phyloP scores from a whole-genome alignment of 2,329 filamentous ascomycete species.

The Volutella citrinella region DNA sequence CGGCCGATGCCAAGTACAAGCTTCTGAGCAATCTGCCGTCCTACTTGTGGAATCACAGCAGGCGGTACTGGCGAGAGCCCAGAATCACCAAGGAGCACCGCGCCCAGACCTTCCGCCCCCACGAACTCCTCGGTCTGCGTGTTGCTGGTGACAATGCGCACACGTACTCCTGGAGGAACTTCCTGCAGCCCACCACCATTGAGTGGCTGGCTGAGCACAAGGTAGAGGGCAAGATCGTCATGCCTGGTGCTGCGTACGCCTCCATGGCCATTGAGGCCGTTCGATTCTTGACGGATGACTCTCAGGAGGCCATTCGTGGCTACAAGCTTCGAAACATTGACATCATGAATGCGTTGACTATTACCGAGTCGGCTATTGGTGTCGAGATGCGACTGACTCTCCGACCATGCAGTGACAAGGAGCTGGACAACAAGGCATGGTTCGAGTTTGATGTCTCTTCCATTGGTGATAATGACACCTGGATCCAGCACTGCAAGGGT shows the following conservation, averaged over 20 bases:
- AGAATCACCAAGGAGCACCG: neutral
- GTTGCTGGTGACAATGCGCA: neutral
- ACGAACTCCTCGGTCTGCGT: neutral
- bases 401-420: neutral
- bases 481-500: too few species aligned
- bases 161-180: neutral
- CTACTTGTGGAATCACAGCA: neutral
- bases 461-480: too few species aligned
- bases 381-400: neutral
- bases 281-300: neutral
- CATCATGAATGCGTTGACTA: neutral
- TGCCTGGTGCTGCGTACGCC: neutral
- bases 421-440: neutral
- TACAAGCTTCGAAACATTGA: neutral
- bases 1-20: neutral
- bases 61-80: neutral
- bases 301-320: neutral
- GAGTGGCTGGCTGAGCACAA: neutral
- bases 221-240: neutral
- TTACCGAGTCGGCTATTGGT: neutral
- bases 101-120: too few species aligned
- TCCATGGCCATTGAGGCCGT: neutral
- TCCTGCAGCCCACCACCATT: neutral
- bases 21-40: neutral
- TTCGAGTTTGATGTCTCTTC: too few species aligned